Evolutionary conservation across 2,329 filamentous ascomycete species (phyloP), one percentile per base, ranked within the genome.

Genomic region (Phaeosphaeriaceae sp.): DNA sequence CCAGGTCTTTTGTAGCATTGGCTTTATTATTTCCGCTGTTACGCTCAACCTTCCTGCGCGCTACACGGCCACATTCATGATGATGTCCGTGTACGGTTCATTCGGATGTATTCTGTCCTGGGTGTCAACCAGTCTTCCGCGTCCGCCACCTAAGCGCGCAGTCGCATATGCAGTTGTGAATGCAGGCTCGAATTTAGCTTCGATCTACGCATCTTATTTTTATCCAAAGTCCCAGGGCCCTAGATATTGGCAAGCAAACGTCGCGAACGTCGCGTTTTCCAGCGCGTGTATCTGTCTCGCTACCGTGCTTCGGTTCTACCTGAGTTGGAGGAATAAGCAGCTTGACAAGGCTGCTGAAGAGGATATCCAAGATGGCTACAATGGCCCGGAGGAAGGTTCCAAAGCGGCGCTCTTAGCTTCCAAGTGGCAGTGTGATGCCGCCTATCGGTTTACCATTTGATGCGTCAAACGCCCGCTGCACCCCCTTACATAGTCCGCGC

Each of bases 161-260:
- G 81, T 83, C 3, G 81, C 81, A 21, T 79, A 83, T 41, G 81
- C 81, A 47, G 73, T 83, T 55, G 78, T 83, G 74, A 83, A 83
- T 64, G 45, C 49, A 2, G 50, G 46, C 3, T 50, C 50, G 6
- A 53, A 53, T 28, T 20, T 53, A 4, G 53, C 53, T 8, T 53
- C 46, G 6, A 50, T 53, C 17, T 56, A 56, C 28, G 49, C 49
- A 3, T 44, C 37, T 4, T 53, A 56, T 42, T 50, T 50, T 35
- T 56, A 54, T 30, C 46, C 51, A 15, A 50, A 41, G 17, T 15
- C 17, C 3, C 46, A 54, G 21, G 51, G 46, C 2, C 46, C 46
- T n/a, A 29, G 45, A 16, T 47, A 54, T 20, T 54, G 46, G 51
- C 51, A 54, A 39, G 51, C 51, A 13, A 50, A 54, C 33, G 43